Percentiles rank a stretch among this genome's conserved stretches.
Evolutionary conservation across 106 monocot genomes (phyloP).

Genomic region (Dioscorea alata): DNA sequence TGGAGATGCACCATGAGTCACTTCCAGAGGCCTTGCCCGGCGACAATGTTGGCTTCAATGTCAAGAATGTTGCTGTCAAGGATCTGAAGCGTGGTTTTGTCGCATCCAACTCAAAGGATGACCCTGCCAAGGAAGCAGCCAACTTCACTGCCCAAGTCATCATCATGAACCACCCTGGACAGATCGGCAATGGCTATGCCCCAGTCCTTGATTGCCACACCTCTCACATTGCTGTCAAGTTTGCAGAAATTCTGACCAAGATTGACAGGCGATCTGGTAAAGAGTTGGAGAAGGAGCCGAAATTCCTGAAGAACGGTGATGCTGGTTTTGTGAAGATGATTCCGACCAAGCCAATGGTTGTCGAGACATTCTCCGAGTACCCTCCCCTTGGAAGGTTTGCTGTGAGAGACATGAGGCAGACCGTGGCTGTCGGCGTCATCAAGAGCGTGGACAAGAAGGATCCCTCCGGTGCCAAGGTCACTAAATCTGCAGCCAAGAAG

Average conservation of each 20-base stretch:
- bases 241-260: conserved; percentile 19
- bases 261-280: conserved; percentile 23
- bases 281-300: conserved; percentile 26
- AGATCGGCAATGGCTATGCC: conserved; percentile 24
- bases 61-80: conserved; percentile 17
- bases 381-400: conserved; percentile 25
- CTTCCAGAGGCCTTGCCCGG: conserved; percentile 16
- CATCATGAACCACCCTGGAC: conserved; percentile 29
- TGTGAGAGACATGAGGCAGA: conserved; percentile 29
- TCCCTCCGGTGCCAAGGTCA: conserved; percentile 23
- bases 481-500: conserved; percentile 23
- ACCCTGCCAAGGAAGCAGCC: conserved; percentile 22
- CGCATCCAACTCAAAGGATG: conserved; percentile 26
- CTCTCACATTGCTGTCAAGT: conserved; percentile 26
- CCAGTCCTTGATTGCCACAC: conserved; percentile 26
- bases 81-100: conserved; percentile 21
- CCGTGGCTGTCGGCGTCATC: conserved; percentile 24
- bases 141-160: conserved; percentile 26
- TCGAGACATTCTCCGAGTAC: conserved; percentile 24
- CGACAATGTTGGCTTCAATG: conserved; percentile 12
- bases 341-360: conserved; percentile 26
- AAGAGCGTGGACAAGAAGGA: conserved; percentile 23
- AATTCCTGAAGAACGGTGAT: conserved; percentile 26
- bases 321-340: conserved; percentile 26
- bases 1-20: conserved; percentile 21